A percentile compares a stretch with the other conserved stretches of the same genome.
Conservation (phyloP, 2,329 filamentous ascomycete species). For the Trichoderma cornu-damae region DNA sequence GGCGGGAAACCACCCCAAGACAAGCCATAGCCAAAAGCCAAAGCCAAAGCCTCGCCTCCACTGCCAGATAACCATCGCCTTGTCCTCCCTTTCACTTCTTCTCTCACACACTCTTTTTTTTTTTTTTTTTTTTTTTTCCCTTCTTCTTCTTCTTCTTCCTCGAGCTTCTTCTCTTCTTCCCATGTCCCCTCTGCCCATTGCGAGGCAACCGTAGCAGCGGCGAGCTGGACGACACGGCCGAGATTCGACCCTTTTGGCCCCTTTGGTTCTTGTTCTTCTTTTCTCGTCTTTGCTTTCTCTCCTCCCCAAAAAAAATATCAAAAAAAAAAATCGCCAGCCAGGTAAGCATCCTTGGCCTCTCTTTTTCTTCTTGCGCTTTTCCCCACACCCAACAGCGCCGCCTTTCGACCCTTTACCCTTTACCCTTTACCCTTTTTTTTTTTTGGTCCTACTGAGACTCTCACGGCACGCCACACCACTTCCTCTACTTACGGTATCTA, state of each 20-base stretch:
- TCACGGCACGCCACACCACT: slow-evolving; percentile 1
- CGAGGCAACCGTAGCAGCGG: slow-evolving; percentile 37
- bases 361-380: slow-evolving; percentile 15
- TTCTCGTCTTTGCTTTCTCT: not conserved
- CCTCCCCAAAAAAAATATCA: too few relatives aligned
- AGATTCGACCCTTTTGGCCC: slow-evolving; percentile 23
- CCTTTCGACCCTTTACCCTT: slow-evolving; percentile 1
- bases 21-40: not conserved
- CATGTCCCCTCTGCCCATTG: slow-evolving; percentile 37
- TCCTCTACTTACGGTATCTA: not conserved
- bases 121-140: slow-evolving; percentile 30
- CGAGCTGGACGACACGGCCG: slow-evolving; percentile 35
- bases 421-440: too few relatives aligned
- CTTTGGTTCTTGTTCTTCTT: slow-evolving; percentile 23
- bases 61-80: slow-evolving; percentile 25
- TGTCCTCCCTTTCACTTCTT: slow-evolving; percentile 22
- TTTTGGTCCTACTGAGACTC: slow-evolving; percentile 14
- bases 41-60: slow-evolving; percentile 38
- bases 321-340: slow-evolving; percentile 17
- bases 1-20: not conserved
- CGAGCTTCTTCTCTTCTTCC: slow-evolving; percentile 24
- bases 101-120: slow-evolving; percentile 22
- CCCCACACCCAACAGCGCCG: slow-evolving; percentile 17
- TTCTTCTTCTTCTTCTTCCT: slow-evolving; percentile 25
- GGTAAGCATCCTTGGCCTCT: slow-evolving; percentile 28